phyloP scores from a whole-genome alignment of 2,329 filamentous ascomycete species.

The Colletotrichum orchidophilum region DNA sequence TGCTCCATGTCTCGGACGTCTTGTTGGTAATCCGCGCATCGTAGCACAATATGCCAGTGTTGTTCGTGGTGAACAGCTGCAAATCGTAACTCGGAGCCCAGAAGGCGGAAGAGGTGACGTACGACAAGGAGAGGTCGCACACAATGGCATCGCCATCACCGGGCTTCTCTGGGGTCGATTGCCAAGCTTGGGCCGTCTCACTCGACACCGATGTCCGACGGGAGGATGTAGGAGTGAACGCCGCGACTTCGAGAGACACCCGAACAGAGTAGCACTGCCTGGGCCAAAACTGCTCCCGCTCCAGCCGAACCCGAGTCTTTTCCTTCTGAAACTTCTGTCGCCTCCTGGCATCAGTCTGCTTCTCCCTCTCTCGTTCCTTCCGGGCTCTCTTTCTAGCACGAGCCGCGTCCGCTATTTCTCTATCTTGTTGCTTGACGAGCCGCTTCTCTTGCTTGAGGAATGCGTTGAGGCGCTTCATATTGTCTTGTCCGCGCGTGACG shows the following conservation, averaged over 20 bases:
- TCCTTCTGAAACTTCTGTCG: conserved; percentile 51
- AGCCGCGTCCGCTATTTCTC: not conserved
- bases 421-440: conserved; percentile 35
- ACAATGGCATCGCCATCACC: conserved; percentile 34
- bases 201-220: conserved; percentile 61
- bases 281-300: conserved; percentile 60
- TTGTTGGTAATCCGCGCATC: conserved; percentile 70
- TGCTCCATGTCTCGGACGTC: conserved; percentile 71
- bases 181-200: conserved; percentile 58
- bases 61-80: conserved; percentile 64
- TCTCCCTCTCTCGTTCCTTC: conserved; percentile 36
- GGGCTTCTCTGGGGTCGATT: conserved; percentile 46
- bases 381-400: not conserved
- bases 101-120: conserved; percentile 65
- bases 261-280: conserved; percentile 58
- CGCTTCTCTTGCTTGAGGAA: conserved; percentile 44
- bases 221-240: conserved; percentile 54
- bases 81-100: conserved; percentile 72
- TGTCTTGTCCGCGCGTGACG: conserved; percentile 41
- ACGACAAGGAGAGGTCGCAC: conserved; percentile 64
- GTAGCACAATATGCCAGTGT: conserved; percentile 65
- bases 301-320: conserved; percentile 52
- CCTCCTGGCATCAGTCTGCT: conserved; percentile 46
- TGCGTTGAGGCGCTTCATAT: conserved; percentile 41
- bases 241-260: conserved; percentile 59